Conservation (phyloP, 2,329 filamentous ascomycete species). For the Plenodomus lindquistii region DNA sequence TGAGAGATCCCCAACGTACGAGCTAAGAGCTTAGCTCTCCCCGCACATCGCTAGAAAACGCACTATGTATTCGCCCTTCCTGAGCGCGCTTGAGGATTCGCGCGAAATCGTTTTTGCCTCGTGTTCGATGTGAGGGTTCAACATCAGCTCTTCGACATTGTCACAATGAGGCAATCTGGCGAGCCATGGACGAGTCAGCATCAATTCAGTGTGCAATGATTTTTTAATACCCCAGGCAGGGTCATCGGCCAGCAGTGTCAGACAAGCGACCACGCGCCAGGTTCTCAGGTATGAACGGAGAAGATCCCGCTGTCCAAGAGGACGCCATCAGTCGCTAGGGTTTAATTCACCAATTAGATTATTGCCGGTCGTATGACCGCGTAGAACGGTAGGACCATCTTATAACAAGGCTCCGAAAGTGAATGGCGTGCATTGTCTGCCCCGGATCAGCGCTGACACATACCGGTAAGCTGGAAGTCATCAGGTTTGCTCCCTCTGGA, state of each 20-base stretch:
- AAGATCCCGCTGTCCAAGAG: not conserved
- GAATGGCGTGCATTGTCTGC: not conserved
- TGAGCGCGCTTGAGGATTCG: not conserved
- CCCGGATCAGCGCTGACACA: not conserved
- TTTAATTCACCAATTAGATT: not conserved
- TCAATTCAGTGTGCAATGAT: not conserved
- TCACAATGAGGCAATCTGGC: not conserved
- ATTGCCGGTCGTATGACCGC: not conserved
- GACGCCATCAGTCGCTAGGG: not conserved
- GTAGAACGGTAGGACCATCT: not conserved
- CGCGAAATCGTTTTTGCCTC: not conserved
- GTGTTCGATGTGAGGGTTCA: not conserved
- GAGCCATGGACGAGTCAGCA: not conserved
- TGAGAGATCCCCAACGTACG: not conserved
- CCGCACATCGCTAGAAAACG: not conserved
- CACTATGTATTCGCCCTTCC: not conserved
- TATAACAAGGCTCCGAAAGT: not conserved
- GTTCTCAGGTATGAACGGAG: not conserved
- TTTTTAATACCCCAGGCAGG: not conserved
- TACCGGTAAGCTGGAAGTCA: not conserved
- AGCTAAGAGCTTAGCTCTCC: not conserved
- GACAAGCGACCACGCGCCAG: not conserved
- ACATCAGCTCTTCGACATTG: not conserved
- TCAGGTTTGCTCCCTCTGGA: not conserved
- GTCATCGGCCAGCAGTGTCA: not conserved